These are phyloP conservation scores for Pythium biforme DNA, from an alignment of 352 stramenopile species.

Conservation along the genomic window DNA sequence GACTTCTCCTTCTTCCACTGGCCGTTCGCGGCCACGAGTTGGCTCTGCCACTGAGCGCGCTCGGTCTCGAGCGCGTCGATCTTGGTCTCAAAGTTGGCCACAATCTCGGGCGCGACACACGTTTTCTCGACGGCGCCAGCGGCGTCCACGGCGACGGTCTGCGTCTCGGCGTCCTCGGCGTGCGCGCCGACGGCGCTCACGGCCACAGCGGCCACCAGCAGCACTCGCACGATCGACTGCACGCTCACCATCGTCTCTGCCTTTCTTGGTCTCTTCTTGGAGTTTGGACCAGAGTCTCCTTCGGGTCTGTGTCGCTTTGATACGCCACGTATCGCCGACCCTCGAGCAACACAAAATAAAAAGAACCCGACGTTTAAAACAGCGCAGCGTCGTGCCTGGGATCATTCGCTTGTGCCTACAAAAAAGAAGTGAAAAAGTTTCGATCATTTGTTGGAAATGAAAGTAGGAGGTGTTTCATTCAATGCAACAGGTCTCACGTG, in stretches of 20 bases:
- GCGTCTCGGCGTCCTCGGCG: conserved; percentile 21
- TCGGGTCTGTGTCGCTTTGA: conserved; percentile 19
- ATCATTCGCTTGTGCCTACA: conserved; percentile 8
- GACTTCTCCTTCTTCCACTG: conserved; percentile 39
- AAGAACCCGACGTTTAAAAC: conserved; percentile 31
- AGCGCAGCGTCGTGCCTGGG: not conserved
- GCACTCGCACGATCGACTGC: conserved; percentile 34
- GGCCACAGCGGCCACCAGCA: conserved; percentile 37
- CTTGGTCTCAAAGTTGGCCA: conserved; percentile 46
- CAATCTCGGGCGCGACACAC: conserved; percentile 37
- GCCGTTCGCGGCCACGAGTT: conserved; percentile 36
- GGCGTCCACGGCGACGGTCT: conserved; percentile 23
- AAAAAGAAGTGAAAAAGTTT: conserved; percentile 20
- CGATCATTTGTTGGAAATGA: conserved; percentile 15
- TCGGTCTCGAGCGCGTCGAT: conserved; percentile 40
- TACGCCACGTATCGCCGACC: conserved; percentile 22
- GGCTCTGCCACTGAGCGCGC: conserved; percentile 38
- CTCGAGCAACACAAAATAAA: conserved; percentile 11
- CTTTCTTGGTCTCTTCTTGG: conserved; percentile 4
- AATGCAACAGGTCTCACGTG: not conserved
- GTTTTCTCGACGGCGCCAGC: conserved; percentile 13
- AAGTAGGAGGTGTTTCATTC: conserved; percentile 13
- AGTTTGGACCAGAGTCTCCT: not conserved
- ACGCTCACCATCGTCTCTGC: conserved; percentile 33
- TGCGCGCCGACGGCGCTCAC: conserved; percentile 20